Evolutionary conservation across 352 stramenopile species (phyloP).

Genomic region (Pythium phragmiticola): DNA sequence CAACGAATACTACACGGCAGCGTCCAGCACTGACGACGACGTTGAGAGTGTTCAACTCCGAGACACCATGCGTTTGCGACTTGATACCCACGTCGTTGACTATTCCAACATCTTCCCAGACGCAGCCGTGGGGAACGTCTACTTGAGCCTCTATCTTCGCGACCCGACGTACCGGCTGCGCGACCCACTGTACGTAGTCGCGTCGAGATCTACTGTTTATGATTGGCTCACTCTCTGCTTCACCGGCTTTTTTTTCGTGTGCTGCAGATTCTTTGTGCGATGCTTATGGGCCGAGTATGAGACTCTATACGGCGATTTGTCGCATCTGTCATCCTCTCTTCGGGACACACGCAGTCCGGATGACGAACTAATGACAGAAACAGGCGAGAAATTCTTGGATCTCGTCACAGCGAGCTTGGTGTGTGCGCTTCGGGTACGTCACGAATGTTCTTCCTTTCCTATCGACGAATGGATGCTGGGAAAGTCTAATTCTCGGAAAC

Average conservation of each 20-base stretch:
- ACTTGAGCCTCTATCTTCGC: constrained; percentile 92
- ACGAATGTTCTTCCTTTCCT: not conserved
- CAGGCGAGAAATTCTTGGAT: constrained; percentile 65
- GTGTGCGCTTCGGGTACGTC: constrained; percentile 63
- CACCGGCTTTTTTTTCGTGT: not conserved
- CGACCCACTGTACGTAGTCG: constrained; percentile 79
- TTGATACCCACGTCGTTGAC: constrained; percentile 70
- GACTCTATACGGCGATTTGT: constrained; percentile 62
- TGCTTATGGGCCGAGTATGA: constrained; percentile 84
- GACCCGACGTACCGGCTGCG: constrained; percentile 91
- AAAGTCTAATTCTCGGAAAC: not conserved
- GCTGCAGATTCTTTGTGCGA: constrained; percentile 64
- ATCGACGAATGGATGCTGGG: not conserved
- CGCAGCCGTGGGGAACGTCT: constrained; percentile 85
- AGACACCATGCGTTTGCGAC: constrained; percentile 32
- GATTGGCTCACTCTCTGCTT: not conserved
- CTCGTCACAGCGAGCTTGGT: constrained; percentile 79
- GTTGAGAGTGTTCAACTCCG: constrained; percentile 3
- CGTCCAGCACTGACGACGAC: constrained; percentile 17
- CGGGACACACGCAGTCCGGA: constrained; percentile 61
- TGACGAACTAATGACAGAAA: constrained; percentile 64
- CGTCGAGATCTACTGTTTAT: constrained; percentile 4
- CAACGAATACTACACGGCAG: constrained; percentile 64
- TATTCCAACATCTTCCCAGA: constrained; percentile 70
- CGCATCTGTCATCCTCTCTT: constrained; percentile 60